These are phyloP conservation scores for Ceratocystis cubensis DNA, from an alignment of 2,329 filamentous ascomycete species.

Conservation along the genomic window DNA sequence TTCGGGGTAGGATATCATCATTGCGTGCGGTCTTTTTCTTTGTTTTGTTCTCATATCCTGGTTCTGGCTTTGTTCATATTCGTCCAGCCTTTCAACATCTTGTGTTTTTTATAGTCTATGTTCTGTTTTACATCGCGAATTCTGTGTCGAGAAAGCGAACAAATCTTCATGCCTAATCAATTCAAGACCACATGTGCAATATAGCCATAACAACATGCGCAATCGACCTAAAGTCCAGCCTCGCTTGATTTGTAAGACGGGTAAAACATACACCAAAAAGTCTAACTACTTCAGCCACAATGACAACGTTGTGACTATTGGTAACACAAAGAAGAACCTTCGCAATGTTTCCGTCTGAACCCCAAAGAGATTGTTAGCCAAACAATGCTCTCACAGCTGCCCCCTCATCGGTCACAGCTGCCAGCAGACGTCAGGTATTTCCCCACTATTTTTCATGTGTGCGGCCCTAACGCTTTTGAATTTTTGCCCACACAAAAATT, in stretches of 20 bases:
- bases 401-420: neutral
- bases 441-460: constrained; percentile 20
- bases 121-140: neutral
- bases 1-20: neutral
- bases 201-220: too few relatives aligned
- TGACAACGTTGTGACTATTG: neutral
- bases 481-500: constrained; percentile 22
- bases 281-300: neutral
- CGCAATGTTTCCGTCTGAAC: neutral
- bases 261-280: neutral
- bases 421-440: neutral
- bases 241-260: neutral
- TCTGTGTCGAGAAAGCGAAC: neutral
- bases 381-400: constrained; percentile 1
- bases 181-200: too few relatives aligned
- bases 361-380: too few relatives aligned
- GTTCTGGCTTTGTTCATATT: neutral
- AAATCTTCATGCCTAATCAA: too few relatives aligned
- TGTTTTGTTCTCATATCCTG: neutral
- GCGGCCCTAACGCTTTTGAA: constrained; percentile 21
- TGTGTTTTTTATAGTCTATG: neutral
- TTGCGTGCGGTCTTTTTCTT: neutral
- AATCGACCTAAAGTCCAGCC: too few relatives aligned
- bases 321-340: neutral
- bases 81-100: neutral